Percentiles rank a stretch among this genome's conserved stretches.
Conservation (phyloP, 192 early-diverging fungal species). For the Borealophlyctis nickersoniae region DNA sequence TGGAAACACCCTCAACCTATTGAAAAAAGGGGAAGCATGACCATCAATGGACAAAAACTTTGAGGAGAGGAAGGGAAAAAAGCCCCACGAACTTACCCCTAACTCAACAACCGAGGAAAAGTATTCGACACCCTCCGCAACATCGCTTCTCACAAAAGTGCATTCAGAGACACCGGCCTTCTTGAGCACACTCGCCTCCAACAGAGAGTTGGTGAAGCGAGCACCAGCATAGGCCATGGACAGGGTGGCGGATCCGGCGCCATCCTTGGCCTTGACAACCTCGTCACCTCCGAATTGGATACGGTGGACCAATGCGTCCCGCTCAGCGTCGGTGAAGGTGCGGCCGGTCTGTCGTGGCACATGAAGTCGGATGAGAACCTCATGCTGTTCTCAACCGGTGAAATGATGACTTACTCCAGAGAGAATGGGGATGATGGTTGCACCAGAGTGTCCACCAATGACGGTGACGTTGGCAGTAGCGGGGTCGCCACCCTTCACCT, state of each 20-base stretch:
- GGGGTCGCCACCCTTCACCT: constrained; percentile 42
- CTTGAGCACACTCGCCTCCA: constrained; percentile 47
- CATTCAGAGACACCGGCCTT: constrained; percentile 60
- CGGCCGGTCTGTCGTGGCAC: constrained; percentile 31
- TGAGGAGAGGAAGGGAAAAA: constrained; percentile 8
- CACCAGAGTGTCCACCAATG: constrained; percentile 69
- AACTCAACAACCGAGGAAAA: constrained; percentile 62
- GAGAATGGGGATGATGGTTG: constrained; percentile 62
- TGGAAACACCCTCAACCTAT: constrained; percentile 51
- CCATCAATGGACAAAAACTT: background rate
- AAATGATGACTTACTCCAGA: constrained; percentile 39
- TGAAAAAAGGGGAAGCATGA: background rate
- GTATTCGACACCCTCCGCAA: constrained; percentile 48
- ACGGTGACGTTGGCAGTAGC: constrained; percentile 46
- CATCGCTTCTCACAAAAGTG: constrained; percentile 52
- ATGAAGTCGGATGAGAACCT: too few species aligned
- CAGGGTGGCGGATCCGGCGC: constrained; percentile 58
- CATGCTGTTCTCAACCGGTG: background rate
- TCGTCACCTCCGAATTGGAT: constrained; percentile 71
- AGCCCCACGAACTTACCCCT: constrained; percentile 32
- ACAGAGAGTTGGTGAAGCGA: constrained; percentile 53
- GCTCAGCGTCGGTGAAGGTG: constrained; percentile 52
- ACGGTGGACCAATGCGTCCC: constrained; percentile 53
- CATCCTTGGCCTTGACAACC: constrained; percentile 68
- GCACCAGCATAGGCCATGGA: constrained; percentile 66